A percentile compares a stretch with the other conserved stretches of the same genome.
Evolutionary conservation across 1,139 yeast genomes (phyloP).

Genomic region (Pneumocystis carinii): DNA sequence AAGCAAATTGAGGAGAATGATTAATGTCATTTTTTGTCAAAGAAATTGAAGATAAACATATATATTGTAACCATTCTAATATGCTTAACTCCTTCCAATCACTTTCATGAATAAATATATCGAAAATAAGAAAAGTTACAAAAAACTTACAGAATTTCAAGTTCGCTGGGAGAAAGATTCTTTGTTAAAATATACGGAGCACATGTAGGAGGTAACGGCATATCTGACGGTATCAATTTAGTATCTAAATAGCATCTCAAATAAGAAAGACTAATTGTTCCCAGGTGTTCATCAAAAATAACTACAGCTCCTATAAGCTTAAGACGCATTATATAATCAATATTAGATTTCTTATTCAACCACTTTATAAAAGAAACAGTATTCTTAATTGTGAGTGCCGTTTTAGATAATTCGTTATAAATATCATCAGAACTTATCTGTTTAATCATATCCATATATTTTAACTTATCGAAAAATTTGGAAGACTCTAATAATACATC

Average conservation of each 20-base stretch:
- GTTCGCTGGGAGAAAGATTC: constrained; percentile 15
- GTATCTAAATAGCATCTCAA: constrained; percentile 19
- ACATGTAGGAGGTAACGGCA: constrained; percentile 25
- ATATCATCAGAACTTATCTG: constrained; percentile 20
- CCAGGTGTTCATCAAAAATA: constrained; percentile 15
- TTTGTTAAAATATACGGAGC: constrained; percentile 19
- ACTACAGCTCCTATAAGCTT: constrained; percentile 13
- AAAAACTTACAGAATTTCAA: constrained; percentile 13
- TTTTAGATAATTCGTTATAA: constrained; percentile 19
- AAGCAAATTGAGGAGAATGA: constrained; percentile 20
- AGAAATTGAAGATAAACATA: neutral
- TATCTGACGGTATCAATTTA: constrained; percentile 18
- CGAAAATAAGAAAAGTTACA: neutral
- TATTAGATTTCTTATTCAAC: constrained; percentile 9
- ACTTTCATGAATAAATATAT: neutral
- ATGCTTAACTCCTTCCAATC: constrained; percentile 19
- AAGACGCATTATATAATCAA: constrained; percentile 8
- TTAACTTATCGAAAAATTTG: constrained; percentile 21
- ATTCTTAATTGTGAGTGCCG: constrained; percentile 17
- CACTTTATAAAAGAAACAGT: constrained; percentile 14
- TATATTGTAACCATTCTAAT: neutral
- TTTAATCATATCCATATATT: constrained; percentile 18
- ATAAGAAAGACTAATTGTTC: constrained; percentile 17
- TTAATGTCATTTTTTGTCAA: constrained; percentile 16
- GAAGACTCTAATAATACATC: constrained; percentile 17